Conservation (phyloP, 805 yeast species). For the Scheffersomyces lignosus region DNA sequence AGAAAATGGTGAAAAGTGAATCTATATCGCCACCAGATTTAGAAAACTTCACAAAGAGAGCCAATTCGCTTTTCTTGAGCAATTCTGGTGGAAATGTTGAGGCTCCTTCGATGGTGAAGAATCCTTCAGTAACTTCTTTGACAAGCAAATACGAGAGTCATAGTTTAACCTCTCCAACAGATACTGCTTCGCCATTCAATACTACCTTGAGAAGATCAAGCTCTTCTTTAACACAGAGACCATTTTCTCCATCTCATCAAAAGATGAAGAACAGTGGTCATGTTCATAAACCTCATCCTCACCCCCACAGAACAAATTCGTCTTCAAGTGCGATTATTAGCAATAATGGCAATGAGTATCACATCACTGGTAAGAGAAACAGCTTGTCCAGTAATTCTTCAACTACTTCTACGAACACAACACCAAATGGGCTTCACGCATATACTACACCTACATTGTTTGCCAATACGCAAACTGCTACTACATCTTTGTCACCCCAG, state of each 20-base stretch:
- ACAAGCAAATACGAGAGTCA: conserved; percentile 30
- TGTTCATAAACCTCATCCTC: conserved; percentile 15
- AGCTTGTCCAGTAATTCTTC: not conserved
- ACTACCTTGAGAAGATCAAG: not conserved
- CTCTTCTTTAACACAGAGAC: conserved; percentile 4
- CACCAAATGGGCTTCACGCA: not conserved
- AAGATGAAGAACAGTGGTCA: conserved; percentile 15
- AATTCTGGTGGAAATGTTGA: not conserved
- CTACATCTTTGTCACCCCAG: not conserved
- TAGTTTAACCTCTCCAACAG: conserved; percentile 20
- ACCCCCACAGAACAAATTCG: not conserved
- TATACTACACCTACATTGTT: not conserved
- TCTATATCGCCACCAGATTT: conserved; percentile 5
- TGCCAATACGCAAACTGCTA: not conserved
- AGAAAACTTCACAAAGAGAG: conserved; percentile 12
- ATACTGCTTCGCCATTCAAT: conserved; percentile 1
- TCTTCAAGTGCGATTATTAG: not conserved
- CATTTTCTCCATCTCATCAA: conserved; percentile 10
- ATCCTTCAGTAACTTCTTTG: conserved; percentile 23
- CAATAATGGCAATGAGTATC: not conserved
- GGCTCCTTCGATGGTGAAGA: conserved; percentile 1
- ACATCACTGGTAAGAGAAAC: not conserved
- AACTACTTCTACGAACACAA: not conserved
- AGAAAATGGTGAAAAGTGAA: conserved; percentile 1
- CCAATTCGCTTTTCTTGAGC: conserved; percentile 15